Percentiles rank a stretch among this genome's conserved stretches.
These are phyloP conservation scores for Canavalia gladiata DNA, from an alignment of 306 rosid genomes.

Conservation along the genomic window DNA sequence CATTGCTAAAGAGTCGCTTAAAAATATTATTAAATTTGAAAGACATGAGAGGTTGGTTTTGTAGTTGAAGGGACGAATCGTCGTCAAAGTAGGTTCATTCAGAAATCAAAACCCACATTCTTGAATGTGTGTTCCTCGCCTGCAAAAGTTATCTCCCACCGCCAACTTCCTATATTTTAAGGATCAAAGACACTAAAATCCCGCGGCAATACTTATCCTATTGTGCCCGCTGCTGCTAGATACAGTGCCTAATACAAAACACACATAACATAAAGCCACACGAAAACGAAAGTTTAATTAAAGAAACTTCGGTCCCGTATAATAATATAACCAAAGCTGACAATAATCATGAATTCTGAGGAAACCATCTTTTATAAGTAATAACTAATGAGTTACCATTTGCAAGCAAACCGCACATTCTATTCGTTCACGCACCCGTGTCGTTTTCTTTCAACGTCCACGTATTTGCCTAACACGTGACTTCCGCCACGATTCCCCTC, in stretches of 20 bases:
- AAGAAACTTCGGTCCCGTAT: background rate
- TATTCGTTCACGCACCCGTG: slow-evolving; percentile 53
- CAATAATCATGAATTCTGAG: background rate
- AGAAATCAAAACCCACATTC: background rate
- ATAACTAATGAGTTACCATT: background rate
- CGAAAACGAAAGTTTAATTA: background rate
- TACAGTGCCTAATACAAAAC: background rate
- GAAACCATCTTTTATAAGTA: slow-evolving; percentile 41
- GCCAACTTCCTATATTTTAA: background rate
- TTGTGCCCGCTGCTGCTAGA: background rate
- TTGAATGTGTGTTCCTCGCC: background rate
- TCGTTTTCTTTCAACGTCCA: slow-evolving; percentile 51
- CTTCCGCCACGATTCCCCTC: background rate
- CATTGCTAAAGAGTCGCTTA: no score
- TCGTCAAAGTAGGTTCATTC: no score
- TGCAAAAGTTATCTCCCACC: slow-evolving; percentile 22
- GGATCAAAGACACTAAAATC: background rate
- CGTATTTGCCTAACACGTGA: slow-evolving; percentile 48
- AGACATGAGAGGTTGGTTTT: no score
- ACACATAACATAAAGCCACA: background rate
- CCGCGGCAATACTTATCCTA: slow-evolving; percentile 1
- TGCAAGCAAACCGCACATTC: slow-evolving; percentile 43
- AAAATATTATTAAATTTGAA: no score
- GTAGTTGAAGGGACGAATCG: no score
- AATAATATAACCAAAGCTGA: slow-evolving; percentile 7